Conservation (phyloP, 1,284 basidiomycete genomes). For the Cryptococcus sp. region DNA sequence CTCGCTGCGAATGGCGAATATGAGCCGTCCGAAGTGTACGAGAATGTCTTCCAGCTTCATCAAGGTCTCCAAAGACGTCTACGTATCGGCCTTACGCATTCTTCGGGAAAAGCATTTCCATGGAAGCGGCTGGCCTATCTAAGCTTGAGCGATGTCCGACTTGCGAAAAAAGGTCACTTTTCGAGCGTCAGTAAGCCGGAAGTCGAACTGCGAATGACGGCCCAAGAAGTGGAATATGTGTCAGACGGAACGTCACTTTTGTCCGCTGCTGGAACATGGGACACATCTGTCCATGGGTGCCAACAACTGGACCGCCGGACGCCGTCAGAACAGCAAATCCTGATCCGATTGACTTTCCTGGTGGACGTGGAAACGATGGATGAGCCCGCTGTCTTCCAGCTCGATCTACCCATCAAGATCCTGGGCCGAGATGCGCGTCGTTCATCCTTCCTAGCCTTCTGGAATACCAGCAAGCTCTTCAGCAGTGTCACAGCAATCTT, state of each 20-base stretch:
- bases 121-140: constrained; percentile 68
- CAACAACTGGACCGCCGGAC: constrained; percentile 83
- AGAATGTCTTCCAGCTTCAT: constrained; percentile 83
- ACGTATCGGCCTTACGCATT: constrained; percentile 73
- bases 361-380: constrained; percentile 80
- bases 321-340: constrained; percentile 70
- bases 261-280: constrained; percentile 78
- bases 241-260: constrained; percentile 78
- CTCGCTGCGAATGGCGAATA: constrained; percentile 83
- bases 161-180: constrained; percentile 80
- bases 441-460: constrained; percentile 69
- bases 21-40: constrained; percentile 76
- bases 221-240: constrained; percentile 68
- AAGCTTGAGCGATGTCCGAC: constrained; percentile 63
- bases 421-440: constrained; percentile 78
- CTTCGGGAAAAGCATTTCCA: constrained; percentile 83
- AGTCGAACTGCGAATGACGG: constrained; percentile 53
- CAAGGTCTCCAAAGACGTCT: constrained; percentile 91
- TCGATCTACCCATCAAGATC: constrained; percentile 86
- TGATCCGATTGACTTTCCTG: constrained; percentile 74
- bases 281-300: constrained; percentile 88
- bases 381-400: constrained; percentile 78
- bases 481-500: constrained; percentile 64
- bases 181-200: constrained; percentile 51
- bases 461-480: constrained; percentile 71